Evolutionary conservation across 768 basidiomycete species (phyloP), one percentile per base, ranked within the genome.

Genomic region (Mycena leptocephala): DNA sequence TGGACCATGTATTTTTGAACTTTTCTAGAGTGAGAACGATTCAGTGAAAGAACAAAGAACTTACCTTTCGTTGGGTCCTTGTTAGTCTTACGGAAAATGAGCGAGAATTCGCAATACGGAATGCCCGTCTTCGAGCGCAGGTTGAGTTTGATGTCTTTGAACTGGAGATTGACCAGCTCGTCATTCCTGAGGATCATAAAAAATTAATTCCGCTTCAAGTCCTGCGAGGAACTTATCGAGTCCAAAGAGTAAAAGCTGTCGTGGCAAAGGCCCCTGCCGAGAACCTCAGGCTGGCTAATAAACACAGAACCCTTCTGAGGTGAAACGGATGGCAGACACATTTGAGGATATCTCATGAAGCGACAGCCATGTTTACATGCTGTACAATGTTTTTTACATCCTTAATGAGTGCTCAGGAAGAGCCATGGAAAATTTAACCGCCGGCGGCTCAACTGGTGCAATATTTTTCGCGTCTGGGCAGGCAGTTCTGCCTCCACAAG

Each of bases 41-140:
- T n/a, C 24, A 22, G 20, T 22, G 39, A 4, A 6, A 63, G 3
- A 20, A 61, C n/a, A n/a, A n/a, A 35, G 9, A 58, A 32, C 59
- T 32, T 37, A 76, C 75, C 71, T 69, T 80, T 81, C 13, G 67
- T 80, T 18, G 67, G 78, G 58, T 80, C 81, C 69, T 77, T 78
- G 75, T 77, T 81, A 3, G 76, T 82, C 64, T 80, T 81, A 22
- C 67, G 76, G 51, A 79, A 81, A 28, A 79, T 70, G 28, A 80
- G 77, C 22, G 70, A 41, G 68, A 78, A 78, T 26, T 79, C 74
- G 35, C 72, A 53, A 32, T 78, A 80, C 13, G 43, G 43, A 30
- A 71, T 68, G 1, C 48, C 67, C 7, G 70, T 75, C 35, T 28
- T 35, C 43, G 66, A 63, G 14, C 32, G 65, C 30, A 69, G 30